Base-by-base conservation (phyloP, 495 filamentous ascomycete species). In the Hyphodiscus hymeniophilus region DNA sequence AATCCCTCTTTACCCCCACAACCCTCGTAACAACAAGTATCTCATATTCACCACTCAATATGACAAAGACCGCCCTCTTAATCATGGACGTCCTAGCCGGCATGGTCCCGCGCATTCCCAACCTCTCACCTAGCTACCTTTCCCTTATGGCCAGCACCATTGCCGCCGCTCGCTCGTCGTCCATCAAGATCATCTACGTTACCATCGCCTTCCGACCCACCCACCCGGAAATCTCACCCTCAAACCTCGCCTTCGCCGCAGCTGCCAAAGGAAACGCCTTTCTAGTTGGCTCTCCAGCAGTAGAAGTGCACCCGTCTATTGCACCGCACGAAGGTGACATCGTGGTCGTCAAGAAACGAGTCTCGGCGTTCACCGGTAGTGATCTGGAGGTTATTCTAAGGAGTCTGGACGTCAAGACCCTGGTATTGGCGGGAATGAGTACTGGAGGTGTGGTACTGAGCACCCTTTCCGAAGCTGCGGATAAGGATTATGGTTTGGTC, bases 361-460 rank as follows among this genome's bases (percentile, higher is more conserved):
- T 65, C 12, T 68, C 63, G 4, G 66, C 67, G 0, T 66, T 72
- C 48, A 39, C 48, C 1, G 57, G 58, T 13, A 68, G 61, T 1
- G 63, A 65, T 3, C 51, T 70, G 3, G 67, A 70, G 7, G 46
- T 67, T 20, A 48, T 68, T 10, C 60, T 71, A 1, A 62, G 66
- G 10, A 55, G 57, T 33, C 51, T 56, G 8, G 57, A 49, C 6
- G 51, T 58, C 0, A 50, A 66, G 26, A 47, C 55, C 10, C 24
- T 70, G 2, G 61, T 68, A 11, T 17, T 70, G 2, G 57, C 59
- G 0, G 67, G 67, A 1, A 36, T 69, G 16, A 58, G 45, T 20
- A 66, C 67, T 3, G 66, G 65, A 22, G 67, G 66, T 10, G 66
- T 63, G 6, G 65, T 69, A 7, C 52, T 72, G 24, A 68, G 66